Evolutionary conservation across 257 asterid species (phyloP), one percentile per base, ranked within the genome.

Genomic region (Striga asiatica): DNA sequence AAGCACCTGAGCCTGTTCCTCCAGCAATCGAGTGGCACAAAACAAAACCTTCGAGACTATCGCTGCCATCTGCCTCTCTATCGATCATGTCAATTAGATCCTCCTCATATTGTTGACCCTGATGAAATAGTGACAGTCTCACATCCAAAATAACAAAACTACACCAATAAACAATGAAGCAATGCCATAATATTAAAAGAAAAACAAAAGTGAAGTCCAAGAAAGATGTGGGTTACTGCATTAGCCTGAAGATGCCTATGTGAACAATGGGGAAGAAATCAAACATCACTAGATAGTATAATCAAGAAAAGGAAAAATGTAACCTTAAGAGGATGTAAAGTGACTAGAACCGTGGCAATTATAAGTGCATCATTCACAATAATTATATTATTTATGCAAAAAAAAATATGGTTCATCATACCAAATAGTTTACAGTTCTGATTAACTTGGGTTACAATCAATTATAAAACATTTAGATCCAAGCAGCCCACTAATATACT

Each of bases 41-140:
- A 68, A 92, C 99, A 81, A 92, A 92, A 67, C 99, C 99, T 82
- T 92, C 99, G 16, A 92, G 97, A 68, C 99, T 88, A 65, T 92
- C 99, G 69, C 99, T 92, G 65, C 99, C 99, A 81, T 92, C 97
- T 32, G 99, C 99, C 68, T 88, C 99, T 72, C 99, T 81, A 71
- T 92, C 99, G 53, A 92, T 88, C 99, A 92, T 92, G 79, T 92
- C 97, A 95, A 92, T 81, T 66, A 92, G 70, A 71, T 88, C 97
- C 74, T 92, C 97, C 81, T 92, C 99, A 37, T 88, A 84, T 79
- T 81, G 86, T 75, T 84, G 83, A 51, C 99, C 97, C 99, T 92
- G 71, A 42, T 53, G 66, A 66, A 66, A 65, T 7, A 48, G 60
- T 41, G 50, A 25, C 20, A 55, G 48, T 24, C 22, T 38, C 61